Evolutionary conservation across 495 filamentous ascomycete species (phyloP).

Genomic region (Daldinia childiae): DNA sequence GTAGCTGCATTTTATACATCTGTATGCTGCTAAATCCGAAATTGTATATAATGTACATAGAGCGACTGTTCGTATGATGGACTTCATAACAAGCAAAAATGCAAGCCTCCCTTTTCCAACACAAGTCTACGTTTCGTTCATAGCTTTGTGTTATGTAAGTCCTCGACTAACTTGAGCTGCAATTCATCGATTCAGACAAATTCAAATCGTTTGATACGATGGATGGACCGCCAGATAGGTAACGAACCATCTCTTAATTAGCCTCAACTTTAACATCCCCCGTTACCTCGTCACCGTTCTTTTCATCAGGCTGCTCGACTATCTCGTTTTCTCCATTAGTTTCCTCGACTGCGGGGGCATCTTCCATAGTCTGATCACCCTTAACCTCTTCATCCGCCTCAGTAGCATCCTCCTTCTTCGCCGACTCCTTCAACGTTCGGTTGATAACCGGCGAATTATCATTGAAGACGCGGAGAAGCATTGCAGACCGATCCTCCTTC

Average conservation of each 20-base stretch:
- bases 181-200: neutral
- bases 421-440: constrained; percentile 58
- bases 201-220: neutral
- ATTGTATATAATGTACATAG: constrained; percentile 21
- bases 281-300: neutral
- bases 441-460: constrained; percentile 79
- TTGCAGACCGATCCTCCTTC: constrained; percentile 93
- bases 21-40: neutral
- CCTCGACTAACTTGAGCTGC: neutral
- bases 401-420: constrained; percentile 41
- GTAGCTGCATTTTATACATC: constrained; percentile 6
- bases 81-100: neutral
- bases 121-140: neutral
- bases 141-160: neutral
- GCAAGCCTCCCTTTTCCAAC: neutral
- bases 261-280: neutral
- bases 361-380: constrained; percentile 32
- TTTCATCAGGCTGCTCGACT: constrained; percentile 15
- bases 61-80: neutral
- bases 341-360: constrained; percentile 26
- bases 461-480: constrained; percentile 90
- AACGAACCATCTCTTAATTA: neutral
- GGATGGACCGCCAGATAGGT: neutral
- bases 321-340: constrained; percentile 15
- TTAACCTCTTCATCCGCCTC: constrained; percentile 41